A percentile compares a stretch with the other conserved stretches of the same genome.
These are phyloP conservation scores for Umbelopsis vinacea DNA, from an alignment of 192 early-diverging fungal genomes.

Conservation along the genomic window DNA sequence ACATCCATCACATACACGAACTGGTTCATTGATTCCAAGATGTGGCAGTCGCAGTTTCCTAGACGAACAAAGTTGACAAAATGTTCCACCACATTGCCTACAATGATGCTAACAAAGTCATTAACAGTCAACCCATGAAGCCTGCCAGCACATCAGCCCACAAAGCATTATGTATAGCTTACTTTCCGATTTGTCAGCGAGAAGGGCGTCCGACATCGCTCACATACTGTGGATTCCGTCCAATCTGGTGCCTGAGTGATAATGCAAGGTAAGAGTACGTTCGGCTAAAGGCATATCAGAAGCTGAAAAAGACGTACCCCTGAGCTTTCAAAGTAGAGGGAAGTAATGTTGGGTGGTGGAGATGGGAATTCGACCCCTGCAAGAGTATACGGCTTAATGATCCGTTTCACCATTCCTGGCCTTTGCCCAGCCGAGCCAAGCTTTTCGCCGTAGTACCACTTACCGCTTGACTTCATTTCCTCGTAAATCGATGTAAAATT, in stretches of 20 bases:
- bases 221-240: conserved; percentile 88
- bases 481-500: conserved; percentile 78
- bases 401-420: background rate
- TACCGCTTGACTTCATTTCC: conserved; percentile 66
- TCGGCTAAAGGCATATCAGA: background rate
- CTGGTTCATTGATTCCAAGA: conserved; percentile 83
- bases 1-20: conserved; percentile 93
- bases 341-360: conserved; percentile 51
- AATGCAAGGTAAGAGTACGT: background rate
- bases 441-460: background rate
- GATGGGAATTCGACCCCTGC: conserved; percentile 71
- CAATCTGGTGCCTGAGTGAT: conserved; percentile 85
- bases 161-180: background rate
- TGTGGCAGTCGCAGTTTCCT: conserved; percentile 82
- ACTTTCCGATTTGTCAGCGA: conserved; percentile 88
- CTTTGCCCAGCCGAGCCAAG: background rate
- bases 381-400: background rate
- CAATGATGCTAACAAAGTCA: conserved; percentile 76
- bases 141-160: background rate
- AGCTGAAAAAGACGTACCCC: conserved; percentile 54
- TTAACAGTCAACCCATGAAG: background rate
- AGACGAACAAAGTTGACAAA: conserved; percentile 87
- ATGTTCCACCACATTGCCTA: conserved; percentile 90
- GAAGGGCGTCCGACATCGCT: conserved; percentile 87
- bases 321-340: conserved; percentile 79